Percentiles rank a stretch among this genome's conserved stretches.
Conservation (phyloP, 169 alveolate species). For the Amoebophrya sp. region DNA sequence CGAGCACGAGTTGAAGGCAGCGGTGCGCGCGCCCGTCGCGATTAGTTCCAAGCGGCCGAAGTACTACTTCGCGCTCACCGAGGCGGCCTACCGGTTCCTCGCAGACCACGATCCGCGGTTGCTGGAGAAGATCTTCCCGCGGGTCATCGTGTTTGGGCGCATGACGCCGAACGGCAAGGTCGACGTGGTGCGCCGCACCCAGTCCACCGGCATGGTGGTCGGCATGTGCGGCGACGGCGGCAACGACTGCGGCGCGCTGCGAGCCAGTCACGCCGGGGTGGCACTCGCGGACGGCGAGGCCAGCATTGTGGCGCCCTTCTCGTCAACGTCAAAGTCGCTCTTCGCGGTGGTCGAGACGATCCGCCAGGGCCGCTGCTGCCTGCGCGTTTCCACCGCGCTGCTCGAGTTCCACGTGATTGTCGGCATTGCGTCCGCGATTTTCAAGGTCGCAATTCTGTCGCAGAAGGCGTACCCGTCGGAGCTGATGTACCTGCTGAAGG, state of each 20-base stretch:
- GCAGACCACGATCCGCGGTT: background rate
- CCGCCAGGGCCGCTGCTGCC: conserved; percentile 28
- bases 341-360: conserved; percentile 17
- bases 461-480: background rate
- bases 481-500: background rate
- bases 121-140: background rate
- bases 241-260: conserved; percentile 78
- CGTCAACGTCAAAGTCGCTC: background rate
- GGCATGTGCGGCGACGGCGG: conserved; percentile 90
- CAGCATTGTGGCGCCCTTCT: conserved; percentile 67
- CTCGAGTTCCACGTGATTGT: conserved; percentile 10
- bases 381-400: conserved; percentile 20
- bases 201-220: conserved; percentile 38
- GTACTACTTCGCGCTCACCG: conserved; percentile 24
- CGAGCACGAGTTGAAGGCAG: background rate
- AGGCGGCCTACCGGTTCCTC: background rate
- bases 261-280: conserved; percentile 74
- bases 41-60: background rate
- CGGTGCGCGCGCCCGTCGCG: background rate
- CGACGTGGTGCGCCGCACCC: background rate
- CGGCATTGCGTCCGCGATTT: background rate
- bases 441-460: background rate
- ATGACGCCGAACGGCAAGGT: conserved; percentile 31
- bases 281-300: conserved; percentile 78
- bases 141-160: background rate